Base-by-base conservation (phyloP, 2,329 filamentous ascomycete genomes). In the Colletotrichum melonis region DNA sequence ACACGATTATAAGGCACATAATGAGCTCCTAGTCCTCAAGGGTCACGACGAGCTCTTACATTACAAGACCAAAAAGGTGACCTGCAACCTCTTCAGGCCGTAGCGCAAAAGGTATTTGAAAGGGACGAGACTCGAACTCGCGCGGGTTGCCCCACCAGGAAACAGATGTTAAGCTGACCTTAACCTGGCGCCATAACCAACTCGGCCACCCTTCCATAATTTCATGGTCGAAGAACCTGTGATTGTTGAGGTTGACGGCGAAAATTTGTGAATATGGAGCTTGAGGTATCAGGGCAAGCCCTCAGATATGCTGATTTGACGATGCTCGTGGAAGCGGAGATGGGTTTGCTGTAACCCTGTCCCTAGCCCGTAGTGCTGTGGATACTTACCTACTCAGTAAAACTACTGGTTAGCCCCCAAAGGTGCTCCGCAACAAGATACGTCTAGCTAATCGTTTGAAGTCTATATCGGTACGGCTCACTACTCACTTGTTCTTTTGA, bases 161-260 rank as follows among this genome's bases (percentile, higher is more conserved):
- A 63, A 63, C 60, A 63, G 60, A 63, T 63, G 60, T 63, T 63
- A 63, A 63, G 60, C 60, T 52, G 60, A 24, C 60, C 60, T 63
- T 63, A 63, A 63, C 60, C 60, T 63, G 60, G 60, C 60, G 60
- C 60, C 60, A 63, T 63, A 63, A 63, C 60, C 60, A 63, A 63
- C 60, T 63, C 60, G 60, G 60, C 60, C 60, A 63, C 60, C 60
- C 60, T 63, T 63, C 60, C 60, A 6, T 11, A 6, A 7, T 5
- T 1, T 14, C 26, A 3, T n/a, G 14, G 24, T 52, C 24, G 5
- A 16, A 6, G 5, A 22, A 24, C 6, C 42, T 5, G 16, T 12
- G 26, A 30, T 22, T 5, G 24, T 2, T 63, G 26, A 5, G 0
- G 6, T 4, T 4, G 1, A 0, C 6, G 1, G 12, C 3, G 0